phyloP scores from a whole-genome alignment of 192 early-diverging fungal genomes.

The Coemansia sp. region DNA sequence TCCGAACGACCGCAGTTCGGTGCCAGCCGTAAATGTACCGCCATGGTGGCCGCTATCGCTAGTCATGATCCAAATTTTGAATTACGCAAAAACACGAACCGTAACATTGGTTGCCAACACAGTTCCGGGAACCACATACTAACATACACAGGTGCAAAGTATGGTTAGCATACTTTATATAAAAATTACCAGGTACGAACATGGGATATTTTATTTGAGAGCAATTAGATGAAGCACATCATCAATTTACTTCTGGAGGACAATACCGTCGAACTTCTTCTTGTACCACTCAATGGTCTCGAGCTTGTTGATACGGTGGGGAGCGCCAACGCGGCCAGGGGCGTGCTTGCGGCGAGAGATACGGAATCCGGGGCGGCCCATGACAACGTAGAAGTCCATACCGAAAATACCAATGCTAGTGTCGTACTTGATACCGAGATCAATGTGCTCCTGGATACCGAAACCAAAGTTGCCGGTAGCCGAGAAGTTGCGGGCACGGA shows the following conservation, averaged over 20 bases:
- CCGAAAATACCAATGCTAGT: conserved; percentile 97
- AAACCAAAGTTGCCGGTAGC: conserved; percentile 99
- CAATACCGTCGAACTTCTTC: conserved; percentile 90
- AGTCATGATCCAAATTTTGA: neutral
- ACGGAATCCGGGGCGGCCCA: conserved; percentile 97
- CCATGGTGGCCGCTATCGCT: neutral
- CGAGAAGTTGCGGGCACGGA: conserved; percentile 94
- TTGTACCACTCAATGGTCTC: conserved; percentile 99
- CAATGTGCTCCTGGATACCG: conserved; percentile 99
- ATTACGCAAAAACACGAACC: neutral
- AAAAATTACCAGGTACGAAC: conserved; percentile 3
- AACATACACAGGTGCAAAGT: neutral
- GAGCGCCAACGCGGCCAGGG: conserved; percentile 78
- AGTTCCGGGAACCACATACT: neutral
- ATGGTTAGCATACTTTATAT: neutral
- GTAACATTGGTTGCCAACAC: neutral
- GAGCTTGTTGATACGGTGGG: conserved; percentile 92
- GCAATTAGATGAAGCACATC: neutral
- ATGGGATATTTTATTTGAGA: conserved; percentile 16
- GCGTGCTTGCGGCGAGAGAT: conserved; percentile 91
- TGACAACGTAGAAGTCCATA: conserved; percentile 99
- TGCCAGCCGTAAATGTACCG: neutral
- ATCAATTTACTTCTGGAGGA: conserved; percentile 76
- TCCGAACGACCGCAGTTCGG: conserved; percentile 33
- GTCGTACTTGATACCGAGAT: conserved; percentile 99